phyloP scores from a whole-genome alignment of 352 stramenopile species.

The Detonula confervacea region DNA sequence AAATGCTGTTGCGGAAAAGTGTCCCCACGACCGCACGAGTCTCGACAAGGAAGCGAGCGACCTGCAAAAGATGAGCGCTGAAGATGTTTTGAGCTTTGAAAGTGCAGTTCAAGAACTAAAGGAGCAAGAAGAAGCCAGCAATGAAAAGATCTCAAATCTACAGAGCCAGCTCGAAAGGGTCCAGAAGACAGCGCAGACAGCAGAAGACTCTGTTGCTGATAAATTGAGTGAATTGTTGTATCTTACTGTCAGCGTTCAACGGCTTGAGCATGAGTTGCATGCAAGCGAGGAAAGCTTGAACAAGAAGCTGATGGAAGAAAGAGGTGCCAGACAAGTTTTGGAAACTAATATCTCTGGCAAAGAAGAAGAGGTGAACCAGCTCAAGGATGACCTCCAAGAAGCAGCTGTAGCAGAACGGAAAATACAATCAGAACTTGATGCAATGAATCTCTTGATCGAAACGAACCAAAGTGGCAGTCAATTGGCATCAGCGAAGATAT shows the following conservation, averaged over 20 bases:
- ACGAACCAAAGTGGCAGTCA: neutral
- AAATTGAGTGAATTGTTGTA: neutral
- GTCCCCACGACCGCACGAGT: no score
- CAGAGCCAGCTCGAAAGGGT: neutral
- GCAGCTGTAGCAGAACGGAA: slow-evolving; percentile 5
- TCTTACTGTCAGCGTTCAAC: slow-evolving; percentile 3
- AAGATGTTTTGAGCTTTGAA: neutral
- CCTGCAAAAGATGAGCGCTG: neutral
- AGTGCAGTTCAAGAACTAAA: neutral
- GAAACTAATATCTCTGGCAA: neutral
- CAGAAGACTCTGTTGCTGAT: neutral
- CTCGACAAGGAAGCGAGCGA: neutral
- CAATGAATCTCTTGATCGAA: slow-evolving; percentile 1
- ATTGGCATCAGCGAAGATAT: neutral
- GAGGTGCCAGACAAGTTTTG: neutral
- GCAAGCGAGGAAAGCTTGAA: neutral
- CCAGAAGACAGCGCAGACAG: neutral
- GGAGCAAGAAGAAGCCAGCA: neutral
- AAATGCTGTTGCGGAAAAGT: no score
- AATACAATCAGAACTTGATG: slow-evolving; percentile 21
- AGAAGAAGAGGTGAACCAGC: neutral
- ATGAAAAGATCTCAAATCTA: neutral
- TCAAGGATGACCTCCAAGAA: slow-evolving; percentile 14
- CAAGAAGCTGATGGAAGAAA: neutral
- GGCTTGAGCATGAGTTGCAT: neutral